Evolutionary conservation across 163 green algal genomes (phyloP), one percentile per base, ranked within the genome.

Genomic region (Scenedesmus sp.): DNA sequence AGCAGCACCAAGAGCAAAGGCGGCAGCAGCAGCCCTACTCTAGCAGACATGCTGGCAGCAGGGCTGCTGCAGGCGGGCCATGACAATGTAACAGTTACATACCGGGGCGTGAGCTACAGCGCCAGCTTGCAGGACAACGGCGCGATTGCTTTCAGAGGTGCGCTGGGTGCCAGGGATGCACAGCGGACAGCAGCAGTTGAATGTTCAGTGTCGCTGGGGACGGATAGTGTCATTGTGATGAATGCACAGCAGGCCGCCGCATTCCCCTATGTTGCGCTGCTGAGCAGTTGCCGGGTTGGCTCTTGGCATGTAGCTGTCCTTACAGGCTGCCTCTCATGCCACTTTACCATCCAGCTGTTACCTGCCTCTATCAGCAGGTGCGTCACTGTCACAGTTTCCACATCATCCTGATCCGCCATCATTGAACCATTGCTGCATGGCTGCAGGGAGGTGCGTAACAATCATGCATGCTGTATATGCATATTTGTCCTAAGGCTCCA

Each of bases 91-190:
- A 96, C 84, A 0, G 93, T 96, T 3, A 62, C 77, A 6, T 97
- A 97, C 91, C 96, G 96, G 90, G 95, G 95, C 12, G 86, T 79
- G 15, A 94, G 82, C 12, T 93, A 95, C 79, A 85, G 82, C 2
- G 96, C 92, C 6, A 93, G 18, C 34, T 85, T 97, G 88, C 73
- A 86, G 64, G 70, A 89, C 46, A 92, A 96, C 59, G 96, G 95
- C 8, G 83, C 92, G 1, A 97, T 97, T 79, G 26, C 93, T 4
- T 96, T 95, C 81, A 81, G 94, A 88, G 94, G 95, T 96, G 20
- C 13, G 92, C 5, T 16, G 15, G 1, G n/a, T 4, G 52, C 1
- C 66, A 76, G 66, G 67, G 52, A 16, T 88, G 62, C 34, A 46
- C 34, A 46, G 34, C 34, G 34, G 34, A 46, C 34, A 46, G 34